Evolutionary conservation across 345 rosid genomes (phyloP).

Genomic region (Eucalyptus polybractea): DNA sequence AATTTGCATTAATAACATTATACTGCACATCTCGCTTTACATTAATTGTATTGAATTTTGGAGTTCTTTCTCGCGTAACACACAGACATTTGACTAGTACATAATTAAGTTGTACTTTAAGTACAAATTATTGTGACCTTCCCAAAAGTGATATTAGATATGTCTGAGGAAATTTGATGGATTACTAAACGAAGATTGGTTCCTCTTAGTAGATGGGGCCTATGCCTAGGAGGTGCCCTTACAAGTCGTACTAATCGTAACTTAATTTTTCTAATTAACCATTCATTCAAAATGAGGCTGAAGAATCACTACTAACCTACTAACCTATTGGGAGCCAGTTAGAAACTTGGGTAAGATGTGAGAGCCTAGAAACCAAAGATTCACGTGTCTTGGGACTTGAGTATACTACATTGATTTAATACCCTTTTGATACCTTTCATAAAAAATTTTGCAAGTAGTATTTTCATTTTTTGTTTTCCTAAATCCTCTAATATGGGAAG

Average conservation of each 20-base stretch:
- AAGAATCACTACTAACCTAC: no score
- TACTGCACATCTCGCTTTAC: no score
- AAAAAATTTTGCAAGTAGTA: rapidly evolving
- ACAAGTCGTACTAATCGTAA: rapidly evolving
- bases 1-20: no score
- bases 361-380: rapidly evolving
- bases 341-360: neutral
- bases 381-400: no score
- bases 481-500: no score
- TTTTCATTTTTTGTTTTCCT: neutral
- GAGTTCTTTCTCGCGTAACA: no score
- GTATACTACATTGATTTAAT: no score
- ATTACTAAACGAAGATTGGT: rapidly evolving
- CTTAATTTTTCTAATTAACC: no score
- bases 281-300: rapidly evolving
- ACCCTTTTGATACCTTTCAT: rapidly evolving
- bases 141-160: rapidly evolving
- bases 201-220: no score
- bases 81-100: rapidly evolving
- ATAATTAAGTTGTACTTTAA: neutral
- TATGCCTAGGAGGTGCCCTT: rapidly evolving
- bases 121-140: rapidly evolving
- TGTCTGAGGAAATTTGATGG: rapidly evolving
- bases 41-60: no score
- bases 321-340: rapidly evolving